Evolutionary conservation across 345 rosid species (phyloP).

Genomic region (Camelina laxa): DNA sequence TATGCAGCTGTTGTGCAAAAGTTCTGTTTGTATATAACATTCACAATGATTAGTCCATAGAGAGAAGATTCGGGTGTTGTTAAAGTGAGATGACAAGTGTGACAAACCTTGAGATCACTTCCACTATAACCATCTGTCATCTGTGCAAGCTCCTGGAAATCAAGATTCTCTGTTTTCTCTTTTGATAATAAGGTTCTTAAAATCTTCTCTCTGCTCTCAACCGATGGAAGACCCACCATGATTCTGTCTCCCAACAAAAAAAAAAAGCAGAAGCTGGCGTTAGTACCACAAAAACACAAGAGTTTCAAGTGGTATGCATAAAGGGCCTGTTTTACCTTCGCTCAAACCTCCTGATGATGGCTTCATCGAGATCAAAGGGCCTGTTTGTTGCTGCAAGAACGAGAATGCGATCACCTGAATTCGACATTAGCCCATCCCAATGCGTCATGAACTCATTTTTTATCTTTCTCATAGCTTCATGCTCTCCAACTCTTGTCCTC

Average conservation of each 20-base stretch:
- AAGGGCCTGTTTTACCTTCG: constrained; percentile 57
- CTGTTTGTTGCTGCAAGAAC: constrained; percentile 99
- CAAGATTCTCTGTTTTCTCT: constrained; percentile 79
- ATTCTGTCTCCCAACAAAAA: constrained; percentile 58
- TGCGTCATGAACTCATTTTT: constrained; percentile 98
- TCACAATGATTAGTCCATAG: constrained; percentile 19
- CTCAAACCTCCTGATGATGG: constrained; percentile 97
- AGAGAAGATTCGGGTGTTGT: background rate
- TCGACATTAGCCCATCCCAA: constrained; percentile 97
- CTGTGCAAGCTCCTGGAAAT: constrained; percentile 84
- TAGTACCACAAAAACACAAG: constrained; percentile 12
- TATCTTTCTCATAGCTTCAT: constrained; percentile 97
- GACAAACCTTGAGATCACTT: constrained; percentile 96
- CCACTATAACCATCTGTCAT: constrained; percentile 96
- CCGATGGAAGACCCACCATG: constrained; percentile 95
- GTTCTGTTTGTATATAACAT: constrained; percentile 64
- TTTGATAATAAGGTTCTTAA: constrained; percentile 82
- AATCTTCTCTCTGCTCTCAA: constrained; percentile 84
- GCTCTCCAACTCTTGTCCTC: constrained; percentile 94
- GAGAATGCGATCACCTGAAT: constrained; percentile 77
- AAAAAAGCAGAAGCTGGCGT: constrained; percentile 25
- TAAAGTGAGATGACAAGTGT: constrained; percentile 14
- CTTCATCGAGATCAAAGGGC: constrained; percentile 99
- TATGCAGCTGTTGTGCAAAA: constrained; percentile 93
- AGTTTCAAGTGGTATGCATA: constrained; percentile 8